phyloP scores from a whole-genome alignment of 2,329 filamentous ascomycete species.

The Phyllosticta citriasiana region DNA sequence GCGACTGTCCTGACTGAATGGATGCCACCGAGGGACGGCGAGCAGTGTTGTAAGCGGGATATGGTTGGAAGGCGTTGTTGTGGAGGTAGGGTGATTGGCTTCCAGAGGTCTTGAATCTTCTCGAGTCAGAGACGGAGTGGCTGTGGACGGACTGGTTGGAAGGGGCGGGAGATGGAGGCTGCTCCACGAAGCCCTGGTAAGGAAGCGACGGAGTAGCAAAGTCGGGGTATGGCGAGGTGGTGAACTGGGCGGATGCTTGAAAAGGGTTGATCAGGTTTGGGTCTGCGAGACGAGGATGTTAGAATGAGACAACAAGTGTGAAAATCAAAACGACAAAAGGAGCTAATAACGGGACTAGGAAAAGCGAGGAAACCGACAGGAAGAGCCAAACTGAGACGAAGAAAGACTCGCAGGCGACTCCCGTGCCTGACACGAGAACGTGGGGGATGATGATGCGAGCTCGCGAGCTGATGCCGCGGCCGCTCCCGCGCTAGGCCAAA shows the following conservation, averaged over 20 bases:
- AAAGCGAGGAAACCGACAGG: slow-evolving; percentile 31
- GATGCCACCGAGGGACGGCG: slow-evolving; percentile 62
- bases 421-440: neutral
- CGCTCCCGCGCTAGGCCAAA: slow-evolving; percentile 14
- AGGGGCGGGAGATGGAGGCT: slow-evolving; percentile 54
- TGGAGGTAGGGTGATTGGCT: slow-evolving; percentile 60
- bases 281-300: slow-evolving; percentile 31
- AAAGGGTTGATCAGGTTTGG: slow-evolving; percentile 49
- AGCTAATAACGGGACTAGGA: slow-evolving; percentile 11
- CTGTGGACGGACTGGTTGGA: slow-evolving; percentile 42
- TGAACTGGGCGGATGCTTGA: slow-evolving; percentile 28
- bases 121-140: slow-evolving; percentile 28
- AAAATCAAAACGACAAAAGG: slow-evolving; percentile 8
- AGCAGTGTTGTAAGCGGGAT: slow-evolving; percentile 35
- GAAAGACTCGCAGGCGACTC: slow-evolving; percentile 11
- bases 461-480: slow-evolving; percentile 10
- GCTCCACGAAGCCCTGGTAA: slow-evolving; percentile 29
- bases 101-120: slow-evolving; percentile 37
- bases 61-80: slow-evolving; percentile 45
- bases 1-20: slow-evolving; percentile 55
- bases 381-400: slow-evolving; percentile 21
- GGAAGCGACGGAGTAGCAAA: slow-evolving; percentile 31
- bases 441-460: neutral
- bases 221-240: slow-evolving; percentile 33
- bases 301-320: slow-evolving; percentile 1